Base-by-base conservation (phyloP, 305 asterid species). In the Fraxinus floribunda region DNA sequence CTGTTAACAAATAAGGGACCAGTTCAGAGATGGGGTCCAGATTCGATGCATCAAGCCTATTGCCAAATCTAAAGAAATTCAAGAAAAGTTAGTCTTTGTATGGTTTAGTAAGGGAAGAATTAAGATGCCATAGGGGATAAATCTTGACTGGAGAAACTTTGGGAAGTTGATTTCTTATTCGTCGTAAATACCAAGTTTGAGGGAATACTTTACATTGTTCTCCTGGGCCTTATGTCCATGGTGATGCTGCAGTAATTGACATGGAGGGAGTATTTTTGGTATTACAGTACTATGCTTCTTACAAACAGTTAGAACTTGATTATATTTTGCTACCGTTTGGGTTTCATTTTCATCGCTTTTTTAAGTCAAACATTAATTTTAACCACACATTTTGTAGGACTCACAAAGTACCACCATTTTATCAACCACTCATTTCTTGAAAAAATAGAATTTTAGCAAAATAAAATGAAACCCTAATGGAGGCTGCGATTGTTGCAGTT, bases 271-370 rank as follows among this genome's bases (percentile, higher is more conserved):
- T 75, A 35, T 10, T 15, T 34, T 52, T 35, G 82, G 7, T 72
- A 13, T 78, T 26, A 55, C 34, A 79, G 44, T 70, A 71, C 73
- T 60, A 49, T 75, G 74, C 76, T 15, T 60, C 73, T 60, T 44
- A 20, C 60, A 2, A 68, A 36, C 68, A 75, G 74, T 76, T n/a
- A 44, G 72, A 20, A 16, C 57, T 46, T 11, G 57, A 79, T 62
- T 49, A 68, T 52, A 35, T 15, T 24, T 52, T 52, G 64, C 64
- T 52, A 16, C 64, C 0, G 22, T 52, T 16, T 52, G 64, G 66
- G 66, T 55, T 55, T 55, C 66, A n/a, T 5, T 55, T 55, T 55
- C 24, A n/a, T n/a, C 0, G 6, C 22, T 5, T 55, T 52, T 52
- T 5, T 0, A 52, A 52, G 62, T 16, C 24, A n/a, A 55, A 55